phyloP scores from a whole-genome alignment of 768 basidiomycete species.

The Lactarius pseudohatsudake region DNA sequence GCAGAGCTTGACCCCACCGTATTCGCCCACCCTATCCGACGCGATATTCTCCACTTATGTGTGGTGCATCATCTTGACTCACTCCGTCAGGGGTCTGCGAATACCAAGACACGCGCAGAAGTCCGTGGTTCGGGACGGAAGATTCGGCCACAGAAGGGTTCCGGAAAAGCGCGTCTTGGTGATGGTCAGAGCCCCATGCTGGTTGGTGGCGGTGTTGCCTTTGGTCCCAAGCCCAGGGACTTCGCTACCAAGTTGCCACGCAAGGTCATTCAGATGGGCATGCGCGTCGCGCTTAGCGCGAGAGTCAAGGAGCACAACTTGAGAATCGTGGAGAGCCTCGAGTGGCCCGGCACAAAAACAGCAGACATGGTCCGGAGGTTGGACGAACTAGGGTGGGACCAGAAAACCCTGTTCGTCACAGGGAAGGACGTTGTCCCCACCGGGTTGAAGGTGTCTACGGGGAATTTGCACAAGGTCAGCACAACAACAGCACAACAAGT shows the following conservation, averaged over 20 bases:
- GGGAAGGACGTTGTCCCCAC: conserved; percentile 55
- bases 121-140: conserved; percentile 89
- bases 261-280: conserved; percentile 90
- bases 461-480: conserved; percentile 71
- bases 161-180: conserved; percentile 86
- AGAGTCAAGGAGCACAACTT: conserved; percentile 75
- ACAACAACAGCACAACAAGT: conserved; percentile 63
- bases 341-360: conserved; percentile 75
- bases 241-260: conserved; percentile 91
- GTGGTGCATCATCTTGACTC: conserved; percentile 85
- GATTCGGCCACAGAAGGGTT: conserved; percentile 89
- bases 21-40: conserved; percentile 85
- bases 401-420: conserved; percentile 73
- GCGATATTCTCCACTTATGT: conserved; percentile 91
- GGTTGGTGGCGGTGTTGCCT: conserved; percentile 89
- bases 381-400: conserved; percentile 57
- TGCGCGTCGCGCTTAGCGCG: conserved; percentile 84
- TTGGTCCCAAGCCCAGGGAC: conserved; percentile 88
- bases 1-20: conserved; percentile 76
- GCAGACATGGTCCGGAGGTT: conserved; percentile 62
- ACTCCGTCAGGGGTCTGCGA: conserved; percentile 88
- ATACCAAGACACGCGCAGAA: conserved; percentile 88
- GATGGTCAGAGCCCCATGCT: conserved; percentile 85
- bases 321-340: conserved; percentile 69
- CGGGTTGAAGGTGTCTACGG: conserved; percentile 58